These are phyloP conservation scores for Fusarium sp. DNA, from an alignment of 2,329 filamentous ascomycete species.

Conservation along the genomic window DNA sequence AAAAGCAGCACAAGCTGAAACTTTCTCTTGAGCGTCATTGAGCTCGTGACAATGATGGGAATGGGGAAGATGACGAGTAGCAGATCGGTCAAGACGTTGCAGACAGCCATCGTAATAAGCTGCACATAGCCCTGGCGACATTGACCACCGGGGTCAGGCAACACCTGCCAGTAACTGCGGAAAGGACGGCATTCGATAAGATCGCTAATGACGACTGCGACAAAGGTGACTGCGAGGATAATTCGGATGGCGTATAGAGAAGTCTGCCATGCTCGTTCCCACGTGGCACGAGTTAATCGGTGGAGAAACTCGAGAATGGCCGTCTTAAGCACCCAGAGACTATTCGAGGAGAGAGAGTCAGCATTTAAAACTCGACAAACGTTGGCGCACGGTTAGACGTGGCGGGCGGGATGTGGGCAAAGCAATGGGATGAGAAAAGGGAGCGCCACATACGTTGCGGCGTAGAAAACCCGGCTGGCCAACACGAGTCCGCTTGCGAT, in stretches of 20 bases:
- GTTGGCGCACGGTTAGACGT: background rate
- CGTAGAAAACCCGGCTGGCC: constrained; percentile 83
- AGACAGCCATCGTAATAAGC: constrained; percentile 86
- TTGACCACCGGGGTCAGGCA: constrained; percentile 82
- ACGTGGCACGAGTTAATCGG: constrained; percentile 81
- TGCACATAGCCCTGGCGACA: constrained; percentile 90
- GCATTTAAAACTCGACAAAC: constrained; percentile 21
- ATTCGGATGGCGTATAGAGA: constrained; percentile 75
- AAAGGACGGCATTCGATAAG: constrained; percentile 84
- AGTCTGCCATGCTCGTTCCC: constrained; percentile 77
- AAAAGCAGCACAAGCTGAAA: constrained; percentile 81
- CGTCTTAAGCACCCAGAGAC: constrained; percentile 90
- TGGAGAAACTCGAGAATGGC: constrained; percentile 92
- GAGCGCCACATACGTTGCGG: constrained; percentile 74
- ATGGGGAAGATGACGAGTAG: constrained; percentile 88
- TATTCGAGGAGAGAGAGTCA: constrained; percentile 50
- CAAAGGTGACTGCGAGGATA: constrained; percentile 78
- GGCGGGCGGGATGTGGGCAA: constrained; percentile 1
- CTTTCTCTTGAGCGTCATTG: constrained; percentile 80
- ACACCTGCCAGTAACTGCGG: constrained; percentile 76
- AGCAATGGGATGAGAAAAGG: background rate
- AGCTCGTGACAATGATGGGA: constrained; percentile 81
- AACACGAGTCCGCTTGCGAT: constrained; percentile 85
- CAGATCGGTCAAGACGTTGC: constrained; percentile 88
- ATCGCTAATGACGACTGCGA: constrained; percentile 81